A percentile compares a stretch with the other conserved stretches of the same genome.
Conservation (phyloP, 257 asterid genomes). For the Solanum tacnaense region DNA sequence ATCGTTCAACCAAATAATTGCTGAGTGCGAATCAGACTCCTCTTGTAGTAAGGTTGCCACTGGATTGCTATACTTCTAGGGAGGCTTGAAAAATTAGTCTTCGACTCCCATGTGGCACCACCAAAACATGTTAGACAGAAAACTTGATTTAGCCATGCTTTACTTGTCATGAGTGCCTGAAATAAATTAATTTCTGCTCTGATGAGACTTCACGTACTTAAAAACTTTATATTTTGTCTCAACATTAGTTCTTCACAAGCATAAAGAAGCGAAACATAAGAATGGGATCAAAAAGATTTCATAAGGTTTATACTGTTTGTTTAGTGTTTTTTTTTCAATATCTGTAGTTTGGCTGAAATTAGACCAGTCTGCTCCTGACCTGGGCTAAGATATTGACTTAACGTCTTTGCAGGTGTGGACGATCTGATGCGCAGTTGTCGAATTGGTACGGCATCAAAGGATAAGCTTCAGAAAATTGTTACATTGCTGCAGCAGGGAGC, state of each 20-base stretch:
- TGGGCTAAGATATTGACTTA: neutral
- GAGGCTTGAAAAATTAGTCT: neutral
- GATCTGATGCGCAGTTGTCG: slow-evolving; percentile 27
- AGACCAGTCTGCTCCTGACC: neutral
- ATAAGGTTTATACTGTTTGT: neutral
- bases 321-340: neutral
- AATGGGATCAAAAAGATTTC: neutral
- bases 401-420: slow-evolving; percentile 25
- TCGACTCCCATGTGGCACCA: neutral
- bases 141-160: neutral
- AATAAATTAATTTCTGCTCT: neutral
- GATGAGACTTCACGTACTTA: neutral
- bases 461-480: slow-evolving; percentile 46
- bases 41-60: neutral
- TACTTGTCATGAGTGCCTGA: neutral
- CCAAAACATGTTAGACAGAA: neutral
- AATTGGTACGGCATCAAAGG: slow-evolving; percentile 30
- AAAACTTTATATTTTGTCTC: neutral
- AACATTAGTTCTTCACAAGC: neutral
- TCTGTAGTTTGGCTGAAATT: neutral
- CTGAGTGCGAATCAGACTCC: neutral
- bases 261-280: neutral
- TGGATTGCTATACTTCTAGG: neutral
- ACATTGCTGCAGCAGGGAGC: slow-evolving; percentile 52
- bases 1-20: neutral